Conservation (phyloP, 2,329 filamentous ascomycete genomes). For the Emmonsiellopsis sp. region DNA sequence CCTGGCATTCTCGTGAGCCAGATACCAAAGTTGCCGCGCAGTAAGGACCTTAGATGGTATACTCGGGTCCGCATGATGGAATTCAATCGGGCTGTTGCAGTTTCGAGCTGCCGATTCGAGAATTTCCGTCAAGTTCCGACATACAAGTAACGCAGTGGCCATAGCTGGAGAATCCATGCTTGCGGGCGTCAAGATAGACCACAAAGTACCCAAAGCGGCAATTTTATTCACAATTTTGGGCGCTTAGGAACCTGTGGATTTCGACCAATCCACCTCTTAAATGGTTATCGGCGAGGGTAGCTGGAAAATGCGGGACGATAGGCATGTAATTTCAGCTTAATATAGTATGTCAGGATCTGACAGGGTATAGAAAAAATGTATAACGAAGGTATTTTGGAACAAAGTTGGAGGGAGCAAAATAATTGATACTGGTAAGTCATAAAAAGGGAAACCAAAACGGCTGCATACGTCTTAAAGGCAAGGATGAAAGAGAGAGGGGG, state of each 20-base stretch:
- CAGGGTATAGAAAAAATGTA: no score
- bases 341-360: no score
- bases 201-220: background rate
- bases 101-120: constrained; percentile 1
- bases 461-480: background rate
- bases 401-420: no score
- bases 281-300: no score
- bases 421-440: no score
- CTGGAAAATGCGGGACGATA: no score
- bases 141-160: background rate
- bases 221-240: background rate
- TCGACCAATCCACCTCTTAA: background rate
- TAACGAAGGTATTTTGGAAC: no score
- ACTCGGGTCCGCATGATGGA: background rate
- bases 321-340: no score
- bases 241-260: background rate
- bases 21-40: constrained; percentile 3
- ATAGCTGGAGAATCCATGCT: background rate
- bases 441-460: background rate
- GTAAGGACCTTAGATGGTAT: constrained; percentile 2
- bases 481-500: background rate
- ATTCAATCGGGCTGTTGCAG: constrained; percentile 4
- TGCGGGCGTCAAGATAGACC: background rate
- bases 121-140: constrained; percentile 3
- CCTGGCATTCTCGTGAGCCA: constrained; percentile 2